Percentiles rank a stretch among this genome's conserved stretches.
Evolutionary conservation across 2,329 filamentous ascomycete species (phyloP).

Genomic region (Penicillium fuscoglaucum): DNA sequence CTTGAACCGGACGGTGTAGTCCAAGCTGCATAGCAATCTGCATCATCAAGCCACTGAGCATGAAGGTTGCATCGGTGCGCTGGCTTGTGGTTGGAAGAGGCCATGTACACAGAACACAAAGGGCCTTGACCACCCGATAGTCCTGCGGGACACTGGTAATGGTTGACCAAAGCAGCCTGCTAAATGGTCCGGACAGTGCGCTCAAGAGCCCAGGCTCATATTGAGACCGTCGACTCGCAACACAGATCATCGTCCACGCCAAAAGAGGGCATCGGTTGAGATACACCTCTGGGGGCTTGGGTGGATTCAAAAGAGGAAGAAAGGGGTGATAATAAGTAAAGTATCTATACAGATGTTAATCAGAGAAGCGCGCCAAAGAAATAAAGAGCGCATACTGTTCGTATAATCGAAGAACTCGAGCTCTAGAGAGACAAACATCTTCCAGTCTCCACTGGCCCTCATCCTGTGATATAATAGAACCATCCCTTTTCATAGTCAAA

Average conservation of each 20-base stretch:
- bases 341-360: conserved; percentile 49
- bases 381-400: conserved; percentile 37
- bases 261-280: conserved; percentile 58
- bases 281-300: conserved; percentile 57
- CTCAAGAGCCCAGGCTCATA: conserved; percentile 55
- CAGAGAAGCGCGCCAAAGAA: conserved; percentile 26
- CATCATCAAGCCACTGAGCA: conserved; percentile 65
- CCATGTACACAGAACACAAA: conserved; percentile 64
- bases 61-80: conserved; percentile 62
- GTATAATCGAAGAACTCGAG: conserved; percentile 45
- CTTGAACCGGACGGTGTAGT: conserved; percentile 61
- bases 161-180: conserved; percentile 60
- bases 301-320: conserved; percentile 59
- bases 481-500: conserved; percentile 35
- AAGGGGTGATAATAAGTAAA: conserved; percentile 65
- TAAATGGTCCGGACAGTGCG: conserved; percentile 52
- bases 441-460: conserved; percentile 53
- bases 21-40: conserved; percentile 65
- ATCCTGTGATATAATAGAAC: conserved; percentile 39
- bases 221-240: conserved; percentile 60
- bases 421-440: conserved; percentile 41
- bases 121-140: conserved; percentile 63
- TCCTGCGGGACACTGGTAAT: conserved; percentile 60
- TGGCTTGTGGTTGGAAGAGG: conserved; percentile 62
- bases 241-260: conserved; percentile 64